Evolutionary conservation across 2,329 filamentous ascomycete genomes (phyloP).

Genomic region (Exophiala calicioides): DNA sequence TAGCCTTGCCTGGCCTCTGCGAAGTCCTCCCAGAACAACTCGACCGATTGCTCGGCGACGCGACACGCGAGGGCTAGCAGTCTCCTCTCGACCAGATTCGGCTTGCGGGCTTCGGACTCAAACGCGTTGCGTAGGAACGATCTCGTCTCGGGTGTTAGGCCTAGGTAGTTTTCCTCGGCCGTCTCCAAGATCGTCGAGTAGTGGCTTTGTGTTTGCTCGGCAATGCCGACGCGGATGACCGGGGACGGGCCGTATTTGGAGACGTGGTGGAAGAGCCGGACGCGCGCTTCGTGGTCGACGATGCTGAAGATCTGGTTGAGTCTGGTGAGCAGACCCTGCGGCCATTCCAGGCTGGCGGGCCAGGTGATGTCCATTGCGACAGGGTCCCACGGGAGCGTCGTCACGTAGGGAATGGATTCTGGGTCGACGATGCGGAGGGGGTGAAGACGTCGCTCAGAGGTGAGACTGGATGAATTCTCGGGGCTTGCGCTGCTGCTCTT

Average conservation of each 20-base stretch:
- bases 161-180: conserved; percentile 12
- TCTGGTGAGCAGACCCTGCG: conserved; percentile 12
- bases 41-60: conserved; percentile 15
- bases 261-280: conserved; percentile 24
- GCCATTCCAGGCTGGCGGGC: conserved; percentile 8
- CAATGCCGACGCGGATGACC: conserved; percentile 20
- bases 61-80: conserved; percentile 16
- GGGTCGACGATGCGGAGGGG: conserved; percentile 22
- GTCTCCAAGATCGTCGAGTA: conserved; percentile 18
- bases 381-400: conserved; percentile 24
- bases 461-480: too few relatives aligned
- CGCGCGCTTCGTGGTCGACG: conserved; percentile 21
- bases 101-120: not conserved
- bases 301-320: conserved; percentile 22
- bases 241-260: conserved; percentile 23
- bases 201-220: conserved; percentile 9
- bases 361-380: conserved; percentile 18
- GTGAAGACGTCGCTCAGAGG: conserved; percentile 1
- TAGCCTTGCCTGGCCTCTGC: conserved; percentile 2
- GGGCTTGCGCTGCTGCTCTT: not conserved
- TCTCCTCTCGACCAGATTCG: conserved; percentile 14
- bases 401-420: conserved; percentile 18
- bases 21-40: conserved; percentile 22
- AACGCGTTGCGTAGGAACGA: conserved; percentile 16
- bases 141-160: conserved; percentile 19